A percentile compares a stretch with the other conserved stretches of the same genome.
phyloP scores from a whole-genome alignment of 2,329 filamentous ascomycete species.

The Neofusicoccum ribis region DNA sequence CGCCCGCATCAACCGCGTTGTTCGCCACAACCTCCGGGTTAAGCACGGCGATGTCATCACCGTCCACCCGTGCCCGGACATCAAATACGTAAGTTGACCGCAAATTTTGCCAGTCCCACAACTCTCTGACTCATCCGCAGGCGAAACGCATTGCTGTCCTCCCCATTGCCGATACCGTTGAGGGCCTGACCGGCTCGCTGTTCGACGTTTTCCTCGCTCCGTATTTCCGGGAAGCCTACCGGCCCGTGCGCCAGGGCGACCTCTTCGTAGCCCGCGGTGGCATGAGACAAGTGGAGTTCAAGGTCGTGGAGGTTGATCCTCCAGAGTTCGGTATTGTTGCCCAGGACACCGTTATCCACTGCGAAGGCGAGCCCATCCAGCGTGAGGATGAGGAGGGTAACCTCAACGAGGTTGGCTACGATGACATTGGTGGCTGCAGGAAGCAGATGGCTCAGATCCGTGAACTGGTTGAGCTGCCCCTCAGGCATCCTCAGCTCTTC shows the following conservation, averaged over 20 bases:
- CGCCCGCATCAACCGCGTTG: slow-evolving; percentile 96
- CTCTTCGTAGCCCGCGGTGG: slow-evolving; percentile 96
- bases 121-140: slow-evolving; percentile 47
- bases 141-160: slow-evolving; percentile 98
- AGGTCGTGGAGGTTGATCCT: slow-evolving; percentile 97
- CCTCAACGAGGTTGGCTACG: slow-evolving; percentile 97
- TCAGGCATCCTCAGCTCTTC: slow-evolving; percentile 97
- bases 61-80: slow-evolving; percentile 95
- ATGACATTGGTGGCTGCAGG: slow-evolving; percentile 98
- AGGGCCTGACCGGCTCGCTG: slow-evolving; percentile 94
- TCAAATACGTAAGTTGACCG: slow-evolving; percentile 88
- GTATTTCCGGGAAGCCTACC: slow-evolving; percentile 99
- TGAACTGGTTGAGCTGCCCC: slow-evolving; percentile 94
- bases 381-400: slow-evolving; percentile 99
- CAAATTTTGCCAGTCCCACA: neutral
- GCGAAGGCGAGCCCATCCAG: slow-evolving; percentile 94
- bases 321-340: slow-evolving; percentile 98
- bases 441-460: slow-evolving; percentile 99
- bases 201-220: slow-evolving; percentile 99
- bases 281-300: slow-evolving; percentile 99
- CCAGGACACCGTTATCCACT: slow-evolving; percentile 98
- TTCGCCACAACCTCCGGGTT: slow-evolving; percentile 95
- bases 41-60: slow-evolving; percentile 99
- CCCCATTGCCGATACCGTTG: slow-evolving; percentile 95
- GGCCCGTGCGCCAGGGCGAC: slow-evolving; percentile 94